These are phyloP conservation scores for Penstemon davidsonii DNA, from an alignment of 257 asterid species.

Conservation along the genomic window DNA sequence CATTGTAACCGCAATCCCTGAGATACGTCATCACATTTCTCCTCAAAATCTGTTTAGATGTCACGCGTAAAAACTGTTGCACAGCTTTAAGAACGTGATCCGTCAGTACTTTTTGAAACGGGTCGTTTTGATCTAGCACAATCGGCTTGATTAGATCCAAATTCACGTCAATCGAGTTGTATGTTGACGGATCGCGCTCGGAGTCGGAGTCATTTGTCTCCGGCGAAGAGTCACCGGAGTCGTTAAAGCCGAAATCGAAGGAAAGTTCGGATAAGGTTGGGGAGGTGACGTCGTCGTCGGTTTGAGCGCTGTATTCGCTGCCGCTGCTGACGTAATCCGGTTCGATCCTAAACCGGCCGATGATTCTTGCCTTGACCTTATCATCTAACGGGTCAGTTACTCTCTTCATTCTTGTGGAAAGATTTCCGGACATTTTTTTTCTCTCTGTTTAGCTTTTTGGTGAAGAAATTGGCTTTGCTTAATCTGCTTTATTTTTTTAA, in stretches of 20 bases:
- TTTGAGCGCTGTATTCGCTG: slow-evolving; percentile 65
- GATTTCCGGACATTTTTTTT: slow-evolving; percentile 27
- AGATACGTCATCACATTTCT: slow-evolving; percentile 68
- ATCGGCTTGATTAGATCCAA: slow-evolving; percentile 34
- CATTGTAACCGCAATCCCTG: slow-evolving; percentile 65
- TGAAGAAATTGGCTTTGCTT: no score
- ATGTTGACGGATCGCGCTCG: slow-evolving; percentile 32
- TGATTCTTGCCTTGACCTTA: slow-evolving; percentile 53
- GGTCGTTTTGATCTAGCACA: slow-evolving; percentile 36
- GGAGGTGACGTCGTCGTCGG: slow-evolving; percentile 46
- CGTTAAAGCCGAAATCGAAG: slow-evolving; percentile 32
- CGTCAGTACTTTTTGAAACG: slow-evolving; percentile 39
- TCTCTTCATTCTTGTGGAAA: slow-evolving; percentile 39
- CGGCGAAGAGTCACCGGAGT: slow-evolving; percentile 20
- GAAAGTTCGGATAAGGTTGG: slow-evolving; percentile 53
- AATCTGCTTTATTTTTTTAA: background rate
- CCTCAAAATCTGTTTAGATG: slow-evolving; percentile 31
- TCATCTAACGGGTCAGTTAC: slow-evolving; percentile 62
- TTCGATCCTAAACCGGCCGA: slow-evolving; percentile 39
- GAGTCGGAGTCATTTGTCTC: slow-evolving; percentile 33
- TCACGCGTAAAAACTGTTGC: slow-evolving; percentile 38
- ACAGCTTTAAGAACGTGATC: slow-evolving; percentile 36
- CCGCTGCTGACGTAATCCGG: slow-evolving; percentile 72
- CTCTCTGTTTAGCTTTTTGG: background rate
- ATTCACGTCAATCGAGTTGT: slow-evolving; percentile 23